Evolutionary conservation across 2,329 filamentous ascomycete species (phyloP).

Genomic region (Phaeosphaeria sp.): DNA sequence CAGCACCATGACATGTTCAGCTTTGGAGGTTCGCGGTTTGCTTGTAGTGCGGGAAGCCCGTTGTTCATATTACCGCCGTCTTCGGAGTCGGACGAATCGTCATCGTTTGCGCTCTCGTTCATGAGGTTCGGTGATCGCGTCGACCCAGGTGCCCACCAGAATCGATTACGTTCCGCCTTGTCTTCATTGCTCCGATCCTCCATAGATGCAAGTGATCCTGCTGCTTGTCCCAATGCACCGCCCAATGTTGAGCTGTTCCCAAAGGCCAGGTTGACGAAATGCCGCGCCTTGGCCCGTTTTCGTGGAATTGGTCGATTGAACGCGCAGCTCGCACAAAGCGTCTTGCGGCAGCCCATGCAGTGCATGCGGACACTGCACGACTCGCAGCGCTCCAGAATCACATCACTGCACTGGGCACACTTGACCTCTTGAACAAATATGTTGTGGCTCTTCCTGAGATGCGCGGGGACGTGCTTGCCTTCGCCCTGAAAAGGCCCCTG

Average conservation of each 20-base stretch:
- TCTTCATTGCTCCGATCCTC: constrained; percentile 28
- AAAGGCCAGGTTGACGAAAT: constrained; percentile 47
- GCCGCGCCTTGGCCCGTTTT: constrained; percentile 46
- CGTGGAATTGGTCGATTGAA: constrained; percentile 61
- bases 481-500: constrained; percentile 54
- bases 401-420: constrained; percentile 61
- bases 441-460: constrained; percentile 60
- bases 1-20: constrained; percentile 67
- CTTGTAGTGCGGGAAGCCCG: constrained; percentile 42
- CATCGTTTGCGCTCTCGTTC: constrained; percentile 56
- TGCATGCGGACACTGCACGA: constrained; percentile 68
- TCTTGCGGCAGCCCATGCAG: constrained; percentile 66
- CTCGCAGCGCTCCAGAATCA: constrained; percentile 63
- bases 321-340: constrained; percentile 65
- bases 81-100: constrained; percentile 48
- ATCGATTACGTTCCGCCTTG: constrained; percentile 44
- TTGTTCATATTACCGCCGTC: constrained; percentile 44
- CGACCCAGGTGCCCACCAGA: constrained; percentile 67
- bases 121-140: constrained; percentile 64
- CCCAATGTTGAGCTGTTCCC: constrained; percentile 36
- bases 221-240: constrained; percentile 35
- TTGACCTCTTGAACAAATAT: constrained; percentile 61
- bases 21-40: constrained; percentile 52
- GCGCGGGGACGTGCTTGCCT: constrained; percentile 61
- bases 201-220: constrained; percentile 34